Percentiles rank a stretch among this genome's conserved stretches.
Conservation (phyloP, 2,329 filamentous ascomycete species). For the Periglandula ipomoeae region DNA sequence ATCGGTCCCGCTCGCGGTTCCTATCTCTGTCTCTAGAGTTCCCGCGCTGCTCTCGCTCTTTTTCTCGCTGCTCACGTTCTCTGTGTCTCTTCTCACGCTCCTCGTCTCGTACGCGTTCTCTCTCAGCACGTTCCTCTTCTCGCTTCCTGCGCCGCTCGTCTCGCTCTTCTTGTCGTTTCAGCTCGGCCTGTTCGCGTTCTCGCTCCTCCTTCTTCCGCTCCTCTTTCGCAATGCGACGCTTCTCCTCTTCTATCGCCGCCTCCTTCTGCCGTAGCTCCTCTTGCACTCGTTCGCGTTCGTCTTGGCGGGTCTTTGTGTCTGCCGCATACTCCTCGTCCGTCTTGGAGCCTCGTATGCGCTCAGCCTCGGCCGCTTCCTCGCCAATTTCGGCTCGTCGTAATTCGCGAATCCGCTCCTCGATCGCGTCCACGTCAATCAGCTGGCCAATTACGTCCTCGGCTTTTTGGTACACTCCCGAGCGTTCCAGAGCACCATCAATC, state of each 20-base stretch:
- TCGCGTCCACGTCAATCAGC: constrained; percentile 58
- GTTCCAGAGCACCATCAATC: constrained; percentile 69
- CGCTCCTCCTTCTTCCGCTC: constrained; percentile 42
- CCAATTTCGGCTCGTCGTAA: constrained; percentile 61
- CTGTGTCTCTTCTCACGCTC: constrained; percentile 31
- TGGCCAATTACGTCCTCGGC: constrained; percentile 58
- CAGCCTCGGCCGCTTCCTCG: constrained; percentile 55
- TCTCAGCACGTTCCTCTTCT: constrained; percentile 47
- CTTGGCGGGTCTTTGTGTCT: constrained; percentile 52
- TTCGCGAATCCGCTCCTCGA: constrained; percentile 61
- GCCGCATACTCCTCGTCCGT: constrained; percentile 65
- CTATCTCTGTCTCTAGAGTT: not conserved
- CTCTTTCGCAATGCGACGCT: constrained; percentile 47
- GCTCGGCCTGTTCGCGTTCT: constrained; percentile 39
- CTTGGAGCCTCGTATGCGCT: constrained; percentile 57
- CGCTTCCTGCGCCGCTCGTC: constrained; percentile 40
- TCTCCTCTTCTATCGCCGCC: constrained; percentile 52
- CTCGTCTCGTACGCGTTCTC: constrained; percentile 35
- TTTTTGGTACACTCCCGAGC: constrained; percentile 65
- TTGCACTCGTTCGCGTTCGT: constrained; percentile 51
- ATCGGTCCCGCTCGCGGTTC: constrained; percentile 13
- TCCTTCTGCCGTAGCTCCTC: constrained; percentile 52
- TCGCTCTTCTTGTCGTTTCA: constrained; percentile 40
- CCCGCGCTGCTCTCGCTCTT: constrained; percentile 21
- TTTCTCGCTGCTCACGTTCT: constrained; percentile 28